A percentile compares a stretch with the other conserved stretches of the same genome.
Evolutionary conservation across 176 grass and related monocot species (phyloP).

Genomic region (Tillandsia fasciculata): DNA sequence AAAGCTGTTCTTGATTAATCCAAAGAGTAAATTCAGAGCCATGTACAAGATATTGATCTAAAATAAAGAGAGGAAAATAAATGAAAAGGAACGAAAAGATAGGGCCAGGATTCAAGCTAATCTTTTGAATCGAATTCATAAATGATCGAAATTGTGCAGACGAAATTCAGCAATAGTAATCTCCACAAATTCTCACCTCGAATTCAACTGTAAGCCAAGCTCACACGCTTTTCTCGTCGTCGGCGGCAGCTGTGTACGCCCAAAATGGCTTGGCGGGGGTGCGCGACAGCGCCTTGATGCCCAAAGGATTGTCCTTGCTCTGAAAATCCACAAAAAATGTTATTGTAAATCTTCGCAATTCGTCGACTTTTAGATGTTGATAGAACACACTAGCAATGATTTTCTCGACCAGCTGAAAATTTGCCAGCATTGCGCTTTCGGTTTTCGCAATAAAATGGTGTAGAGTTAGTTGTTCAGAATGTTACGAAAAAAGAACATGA

Average conservation of each 20-base stretch:
- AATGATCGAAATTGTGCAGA: not conserved
- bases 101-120: too few relatives aligned
- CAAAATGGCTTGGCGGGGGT: constrained; percentile 37
- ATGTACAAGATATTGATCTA: not conserved
- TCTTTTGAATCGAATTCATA: not conserved
- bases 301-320: constrained; percentile 76
- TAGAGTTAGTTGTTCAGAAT: too few relatives aligned
- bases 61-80: not conserved
- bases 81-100: not conserved
- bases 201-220: not conserved
- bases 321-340: constrained; percentile 15
- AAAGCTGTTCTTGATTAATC: not conserved
- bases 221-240: not conserved
- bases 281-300: constrained; percentile 49
- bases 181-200: not conserved
- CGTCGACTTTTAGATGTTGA: not conserved
- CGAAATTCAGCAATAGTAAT: not conserved
- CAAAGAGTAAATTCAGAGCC: not conserved
- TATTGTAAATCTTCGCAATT: not conserved
- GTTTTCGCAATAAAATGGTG: too few relatives aligned
- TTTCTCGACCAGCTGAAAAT: too few relatives aligned
- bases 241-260: not conserved
- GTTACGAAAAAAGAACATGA: too few relatives aligned
- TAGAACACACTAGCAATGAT: not conserved
- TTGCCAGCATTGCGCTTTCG: too few relatives aligned